Evolutionary conservation across 2,329 filamentous ascomycete genomes (phyloP).

Genomic region (Exserohilum turcica): DNA sequence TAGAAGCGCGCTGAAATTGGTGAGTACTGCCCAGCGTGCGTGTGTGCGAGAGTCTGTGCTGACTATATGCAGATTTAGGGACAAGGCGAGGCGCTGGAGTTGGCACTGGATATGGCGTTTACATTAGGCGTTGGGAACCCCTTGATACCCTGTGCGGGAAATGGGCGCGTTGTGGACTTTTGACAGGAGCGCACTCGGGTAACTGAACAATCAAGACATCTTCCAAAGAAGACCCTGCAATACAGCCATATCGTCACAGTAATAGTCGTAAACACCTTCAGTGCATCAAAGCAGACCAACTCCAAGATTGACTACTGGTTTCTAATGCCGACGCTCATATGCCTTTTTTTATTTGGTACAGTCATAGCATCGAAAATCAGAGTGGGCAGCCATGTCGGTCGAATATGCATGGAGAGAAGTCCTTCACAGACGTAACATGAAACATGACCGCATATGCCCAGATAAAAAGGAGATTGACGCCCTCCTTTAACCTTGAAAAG

Average conservation of each 20-base stretch:
- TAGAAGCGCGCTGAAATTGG: slow-evolving; percentile 71
- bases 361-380: slow-evolving; percentile 43
- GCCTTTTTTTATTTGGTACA: slow-evolving; percentile 41
- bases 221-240: not conserved
- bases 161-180: not conserved
- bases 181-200: not conserved
- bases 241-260: not conserved
- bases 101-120: slow-evolving; percentile 7
- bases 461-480: slow-evolving; percentile 48
- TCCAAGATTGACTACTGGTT: slow-evolving; percentile 41
- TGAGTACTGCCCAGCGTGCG: slow-evolving; percentile 23
- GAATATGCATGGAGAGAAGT: slow-evolving; percentile 46
- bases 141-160: slow-evolving; percentile 20
- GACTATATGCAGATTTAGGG: slow-evolving; percentile 29
- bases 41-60: slow-evolving; percentile 7
- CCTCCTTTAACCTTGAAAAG: slow-evolving; percentile 49
- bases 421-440: slow-evolving; percentile 51
- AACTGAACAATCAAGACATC: not conserved
- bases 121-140: slow-evolving; percentile 12
- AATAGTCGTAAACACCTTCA: slow-evolving; percentile 2
- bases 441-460: slow-evolving; percentile 52
- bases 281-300: slow-evolving; percentile 28
- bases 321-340: slow-evolving; percentile 44
- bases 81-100: not conserved
- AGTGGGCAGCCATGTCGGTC: slow-evolving; percentile 42